Base-by-base conservation (phyloP, 177 flowering plant genomes). In the Vitis hybrid region DNA sequence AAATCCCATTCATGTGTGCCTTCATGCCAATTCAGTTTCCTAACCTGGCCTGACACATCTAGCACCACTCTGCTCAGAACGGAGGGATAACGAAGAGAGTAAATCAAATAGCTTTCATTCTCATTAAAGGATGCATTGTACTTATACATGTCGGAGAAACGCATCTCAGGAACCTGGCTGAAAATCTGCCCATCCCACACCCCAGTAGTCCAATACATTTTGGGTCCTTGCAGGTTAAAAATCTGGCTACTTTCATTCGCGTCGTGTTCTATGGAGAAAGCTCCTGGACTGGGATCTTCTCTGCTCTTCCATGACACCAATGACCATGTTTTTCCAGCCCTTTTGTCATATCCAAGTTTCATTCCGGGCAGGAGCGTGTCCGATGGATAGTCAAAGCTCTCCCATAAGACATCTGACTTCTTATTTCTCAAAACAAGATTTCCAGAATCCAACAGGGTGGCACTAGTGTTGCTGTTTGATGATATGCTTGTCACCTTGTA, bases 271-370 rank as follows among this genome's bases (percentile, higher is more conserved):
- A 77, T 62, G 21, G 82, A 67, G 66, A 69, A 86, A 0, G 74
- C 68, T 10, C 90, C 90, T 2, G 80, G 62, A 16, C 85, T 22
- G 1, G 86, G 89, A 70, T 87, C 84, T 6, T 85, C 83, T 6
- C 26, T 1, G 29, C 71, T 88, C 69, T 72, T 88, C 90, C 90
- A 85, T 12, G 88, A 84, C 13, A 72, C 72, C 39, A 33, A 4
- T 33, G 39, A 33, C 39, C 39, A 33, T 33, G 0, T 33, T 33
- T 33, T 33, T 33, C 39, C 39, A 33, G 39, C 39, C 39, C 39
- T 33, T 33, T 5, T 33, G 39, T 33, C 39, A 33, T 33, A 33
- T 5, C 39, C 39, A 33, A 33, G 5, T 5, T 33, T 33, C 39
- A 33, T 33, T 5, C 39, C 39, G 39, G 39, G 39, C 0, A 33